A percentile compares a stretch with the other conserved stretches of the same genome.
phyloP scores from a whole-genome alignment of 169 alveolate species.

The Eimeria mitis region DNA sequence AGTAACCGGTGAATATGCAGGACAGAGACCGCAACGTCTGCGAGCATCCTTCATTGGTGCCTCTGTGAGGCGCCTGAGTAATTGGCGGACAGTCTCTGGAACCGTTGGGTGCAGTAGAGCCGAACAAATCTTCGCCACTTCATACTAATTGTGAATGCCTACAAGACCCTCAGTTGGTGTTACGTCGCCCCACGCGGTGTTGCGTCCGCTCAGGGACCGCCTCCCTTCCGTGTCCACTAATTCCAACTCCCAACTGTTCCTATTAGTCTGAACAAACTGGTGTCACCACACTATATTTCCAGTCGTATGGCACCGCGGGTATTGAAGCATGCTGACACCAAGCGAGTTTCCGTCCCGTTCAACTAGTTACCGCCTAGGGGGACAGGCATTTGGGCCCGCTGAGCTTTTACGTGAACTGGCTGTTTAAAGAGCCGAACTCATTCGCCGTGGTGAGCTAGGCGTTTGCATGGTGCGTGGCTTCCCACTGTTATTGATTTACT shows the following conservation, averaged over 20 bases:
- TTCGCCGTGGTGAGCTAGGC: not conserved
- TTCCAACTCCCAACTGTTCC: not conserved
- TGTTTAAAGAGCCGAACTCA: not conserved
- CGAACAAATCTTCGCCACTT: not conserved
- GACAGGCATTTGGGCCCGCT: not conserved
- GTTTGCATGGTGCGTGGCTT: not conserved
- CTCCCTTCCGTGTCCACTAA: not conserved
- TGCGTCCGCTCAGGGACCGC: not conserved
- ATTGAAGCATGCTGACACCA: not conserved
- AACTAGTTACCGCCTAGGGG: not conserved
- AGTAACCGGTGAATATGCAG: too few relatives aligned
- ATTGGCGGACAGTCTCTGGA: too few relatives aligned
- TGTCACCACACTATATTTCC: not conserved
- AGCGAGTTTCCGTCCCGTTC: not conserved
- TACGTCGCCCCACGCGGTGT: too few relatives aligned
- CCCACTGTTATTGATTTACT: not conserved
- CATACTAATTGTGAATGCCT: not conserved
- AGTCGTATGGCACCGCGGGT: not conserved
- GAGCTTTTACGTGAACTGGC: not conserved
- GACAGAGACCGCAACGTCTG: not conserved
- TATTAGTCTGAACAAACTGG: not conserved
- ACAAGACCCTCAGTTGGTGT: not conserved
- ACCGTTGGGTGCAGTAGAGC: not conserved
- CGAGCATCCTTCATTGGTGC: not conserved
- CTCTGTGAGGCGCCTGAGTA: too few relatives aligned